These are phyloP conservation scores for Sporothrix humicola DNA, from an alignment of 2,329 filamentous ascomycete species.

Conservation along the genomic window DNA sequence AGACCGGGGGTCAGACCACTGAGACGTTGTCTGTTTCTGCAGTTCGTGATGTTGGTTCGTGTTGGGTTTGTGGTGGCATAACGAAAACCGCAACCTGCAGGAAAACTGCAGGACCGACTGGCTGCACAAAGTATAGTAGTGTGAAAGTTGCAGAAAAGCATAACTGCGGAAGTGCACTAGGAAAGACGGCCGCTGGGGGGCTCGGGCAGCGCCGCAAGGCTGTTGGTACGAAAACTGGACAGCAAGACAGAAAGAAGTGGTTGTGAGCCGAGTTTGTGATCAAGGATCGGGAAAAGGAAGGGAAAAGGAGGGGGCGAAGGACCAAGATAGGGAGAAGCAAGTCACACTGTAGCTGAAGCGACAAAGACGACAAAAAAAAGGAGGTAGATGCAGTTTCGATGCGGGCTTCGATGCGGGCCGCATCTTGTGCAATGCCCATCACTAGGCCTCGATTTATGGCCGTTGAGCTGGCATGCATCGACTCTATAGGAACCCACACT, in stretches of 20 bases:
- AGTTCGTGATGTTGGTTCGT: conserved; percentile 6
- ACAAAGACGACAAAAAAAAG: not conserved
- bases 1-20: not conserved
- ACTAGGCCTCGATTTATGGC: not conserved
- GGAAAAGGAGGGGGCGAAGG: not conserved
- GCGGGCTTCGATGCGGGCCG: no score
- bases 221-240: conserved; percentile 14
- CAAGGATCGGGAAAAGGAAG: not conserved
- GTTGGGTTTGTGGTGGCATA: not conserved
- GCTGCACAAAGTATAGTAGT: no score
- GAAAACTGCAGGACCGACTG: no score
- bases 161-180: not conserved
- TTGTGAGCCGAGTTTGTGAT: not conserved
- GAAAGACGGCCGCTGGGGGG: not conserved
- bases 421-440: not conserved
- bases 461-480: not conserved
- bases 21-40: not conserved
- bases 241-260: not conserved
- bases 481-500: no score
- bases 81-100: no score
- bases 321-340: not conserved
- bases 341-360: not conserved
- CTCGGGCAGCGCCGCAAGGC: conserved; percentile 15
- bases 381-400: not conserved
- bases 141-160: no score